Percentiles rank a stretch among this genome's conserved stretches.
Evolutionary conservation across 768 basidiomycete species (phyloP).

Genomic region (Auricularia cornea): DNA sequence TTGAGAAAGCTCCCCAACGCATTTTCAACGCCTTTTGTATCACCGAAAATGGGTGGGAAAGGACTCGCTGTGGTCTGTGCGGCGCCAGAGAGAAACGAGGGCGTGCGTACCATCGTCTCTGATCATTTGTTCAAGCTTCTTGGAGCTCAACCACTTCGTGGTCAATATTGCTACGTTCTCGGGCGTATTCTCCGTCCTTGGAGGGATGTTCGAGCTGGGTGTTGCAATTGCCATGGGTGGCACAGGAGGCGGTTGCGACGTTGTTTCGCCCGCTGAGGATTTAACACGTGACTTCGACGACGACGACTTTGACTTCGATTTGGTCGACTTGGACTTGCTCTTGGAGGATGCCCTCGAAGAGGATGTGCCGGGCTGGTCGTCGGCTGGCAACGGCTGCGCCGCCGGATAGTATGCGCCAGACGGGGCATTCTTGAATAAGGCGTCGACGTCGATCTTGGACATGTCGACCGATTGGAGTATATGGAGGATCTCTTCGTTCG

Average conservation of each 20-base stretch:
- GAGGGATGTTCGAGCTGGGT: background rate
- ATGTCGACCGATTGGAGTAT: background rate
- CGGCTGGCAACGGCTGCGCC: too few relatives aligned
- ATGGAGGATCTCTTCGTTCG: background rate
- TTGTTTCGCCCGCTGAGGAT: background rate
- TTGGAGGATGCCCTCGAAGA: too few relatives aligned
- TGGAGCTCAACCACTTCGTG: constrained; percentile 69
- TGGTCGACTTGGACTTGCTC: too few relatives aligned
- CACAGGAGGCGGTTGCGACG: background rate
- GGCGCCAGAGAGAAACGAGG: background rate
- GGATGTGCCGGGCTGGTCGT: too few relatives aligned
- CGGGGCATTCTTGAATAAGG: background rate
- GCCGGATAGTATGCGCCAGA: too few relatives aligned
- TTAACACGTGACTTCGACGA: too few relatives aligned
- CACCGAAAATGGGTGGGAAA: too few relatives aligned
- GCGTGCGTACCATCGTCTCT: constrained; percentile 48
- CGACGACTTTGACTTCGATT: background rate
- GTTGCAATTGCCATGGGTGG: background rate
- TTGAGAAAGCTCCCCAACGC: too few relatives aligned
- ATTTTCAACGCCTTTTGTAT: too few relatives aligned
- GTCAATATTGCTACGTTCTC: constrained; percentile 64
- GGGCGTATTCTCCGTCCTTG: constrained; percentile 10
- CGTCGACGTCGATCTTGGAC: background rate
- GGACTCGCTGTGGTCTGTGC: too few relatives aligned
- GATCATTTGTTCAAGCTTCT: constrained; percentile 60